These are phyloP conservation scores for Eucalyptus polyanthemos DNA, from an alignment of 345 rosid genomes.

Conservation along the genomic window DNA sequence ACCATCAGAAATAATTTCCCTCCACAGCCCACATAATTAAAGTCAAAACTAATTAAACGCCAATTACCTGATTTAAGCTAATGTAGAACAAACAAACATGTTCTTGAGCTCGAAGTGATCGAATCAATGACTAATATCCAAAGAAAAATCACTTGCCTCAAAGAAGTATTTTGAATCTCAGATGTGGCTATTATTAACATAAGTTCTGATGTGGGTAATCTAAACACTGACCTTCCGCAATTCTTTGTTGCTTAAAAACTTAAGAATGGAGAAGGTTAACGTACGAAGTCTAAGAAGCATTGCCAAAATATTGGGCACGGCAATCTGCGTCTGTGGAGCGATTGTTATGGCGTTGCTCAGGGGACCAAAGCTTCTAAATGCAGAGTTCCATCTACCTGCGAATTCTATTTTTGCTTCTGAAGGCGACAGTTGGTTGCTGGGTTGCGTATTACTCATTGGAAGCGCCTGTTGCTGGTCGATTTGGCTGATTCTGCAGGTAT, in stretches of 20 bases:
- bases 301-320: conserved; percentile 57
- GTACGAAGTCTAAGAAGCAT: conserved; percentile 35
- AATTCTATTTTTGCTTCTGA: conserved; percentile 4
- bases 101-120: neutral
- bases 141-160: neutral
- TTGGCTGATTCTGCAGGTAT: conserved; percentile 74
- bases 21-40: neutral
- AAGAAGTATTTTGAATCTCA: neutral
- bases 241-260: neutral
- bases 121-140: neutral
- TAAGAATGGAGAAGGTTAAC: conserved; percentile 52
- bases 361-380: conserved; percentile 63
- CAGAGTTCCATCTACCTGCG: neutral
- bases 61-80: neutral
- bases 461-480: conserved; percentile 59
- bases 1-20: neutral
- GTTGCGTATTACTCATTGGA: conserved; percentile 45
- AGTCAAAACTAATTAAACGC: neutral
- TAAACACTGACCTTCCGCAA: neutral
- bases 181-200: neutral
- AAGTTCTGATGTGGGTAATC: neutral
- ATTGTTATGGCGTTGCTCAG: conserved; percentile 49
- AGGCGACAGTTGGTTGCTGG: conserved; percentile 38
- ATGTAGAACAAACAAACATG: neutral
- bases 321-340: conserved; percentile 53